Evolutionary conservation across 306 rosid species (phyloP).

Genomic region (Carpinus fangiana): DNA sequence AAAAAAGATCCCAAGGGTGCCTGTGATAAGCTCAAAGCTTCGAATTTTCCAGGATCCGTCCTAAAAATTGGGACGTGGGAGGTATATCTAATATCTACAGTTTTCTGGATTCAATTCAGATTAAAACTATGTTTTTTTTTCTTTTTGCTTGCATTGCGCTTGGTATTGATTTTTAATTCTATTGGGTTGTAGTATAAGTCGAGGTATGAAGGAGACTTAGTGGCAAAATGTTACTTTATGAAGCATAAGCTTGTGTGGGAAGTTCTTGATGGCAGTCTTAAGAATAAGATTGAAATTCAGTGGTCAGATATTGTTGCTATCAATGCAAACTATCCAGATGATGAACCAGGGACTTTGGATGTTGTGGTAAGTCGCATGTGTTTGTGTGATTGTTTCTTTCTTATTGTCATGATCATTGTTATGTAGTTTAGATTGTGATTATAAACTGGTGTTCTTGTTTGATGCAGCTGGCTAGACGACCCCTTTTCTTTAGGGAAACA

Average conservation of each 20-base stretch:
- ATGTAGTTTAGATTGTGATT: constrained; percentile 4
- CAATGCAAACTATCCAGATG: constrained; percentile 75
- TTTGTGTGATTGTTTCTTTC: not conserved
- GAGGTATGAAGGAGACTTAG: constrained; percentile 80
- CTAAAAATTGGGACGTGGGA: constrained; percentile 80
- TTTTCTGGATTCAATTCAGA: not conserved
- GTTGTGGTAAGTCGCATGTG: constrained; percentile 47
- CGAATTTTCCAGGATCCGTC: constrained; percentile 71
- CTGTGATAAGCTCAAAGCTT: constrained; percentile 71
- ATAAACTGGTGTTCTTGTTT: constrained; percentile 26
- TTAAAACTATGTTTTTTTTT: not conserved
- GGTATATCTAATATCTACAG: constrained; percentile 31
- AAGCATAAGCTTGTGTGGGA: constrained; percentile 95
- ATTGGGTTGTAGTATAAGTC: constrained; percentile 65
- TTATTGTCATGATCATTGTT: not conserved
- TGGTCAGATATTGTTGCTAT: constrained; percentile 89
- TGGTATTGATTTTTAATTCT: constrained; percentile 15
- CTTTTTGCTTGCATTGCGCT: not conserved
- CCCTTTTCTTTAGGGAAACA: constrained; percentile 79
- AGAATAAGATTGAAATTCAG: constrained; percentile 88
- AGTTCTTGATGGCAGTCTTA: constrained; percentile 85
- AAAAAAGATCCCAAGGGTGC: constrained; percentile 50
- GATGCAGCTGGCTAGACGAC: constrained; percentile 72
- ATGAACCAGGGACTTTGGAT: constrained; percentile 66
- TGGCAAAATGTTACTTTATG: constrained; percentile 82